Percentiles rank a stretch among this genome's conserved stretches.
These are phyloP conservation scores for slime mould (Dictyostelium discoideum) DNA, from an alignment of 78 protist species.

Conservation along the genomic window DNA sequence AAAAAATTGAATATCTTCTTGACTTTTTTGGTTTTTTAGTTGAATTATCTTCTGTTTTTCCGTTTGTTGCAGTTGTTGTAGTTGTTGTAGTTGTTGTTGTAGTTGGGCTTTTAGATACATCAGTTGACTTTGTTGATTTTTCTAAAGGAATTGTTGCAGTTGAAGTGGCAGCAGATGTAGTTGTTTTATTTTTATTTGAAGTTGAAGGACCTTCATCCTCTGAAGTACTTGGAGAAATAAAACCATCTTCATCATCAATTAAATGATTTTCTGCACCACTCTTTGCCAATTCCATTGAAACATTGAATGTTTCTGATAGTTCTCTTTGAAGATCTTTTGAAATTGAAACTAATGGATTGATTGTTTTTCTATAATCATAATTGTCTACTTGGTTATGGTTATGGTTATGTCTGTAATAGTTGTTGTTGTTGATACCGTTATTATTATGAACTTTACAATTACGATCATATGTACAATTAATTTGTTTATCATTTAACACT, in stretches of 20 bases:
- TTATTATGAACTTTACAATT: background rate
- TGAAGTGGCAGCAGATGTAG: background rate
- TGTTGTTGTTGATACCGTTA: background rate
- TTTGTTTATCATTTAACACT: background rate
- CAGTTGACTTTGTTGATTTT: too few relatives aligned
- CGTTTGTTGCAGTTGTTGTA: background rate
- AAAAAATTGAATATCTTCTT: background rate
- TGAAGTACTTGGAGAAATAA: background rate
- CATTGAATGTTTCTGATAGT: background rate
- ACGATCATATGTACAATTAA: background rate
- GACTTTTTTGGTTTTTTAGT: background rate
- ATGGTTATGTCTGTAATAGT: background rate
- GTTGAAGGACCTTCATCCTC: background rate
- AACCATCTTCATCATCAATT: background rate
- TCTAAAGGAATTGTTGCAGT: background rate
- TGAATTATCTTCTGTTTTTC: background rate
- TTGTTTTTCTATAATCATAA: conserved; percentile 1
- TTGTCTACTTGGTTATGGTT: background rate
- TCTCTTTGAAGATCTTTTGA: background rate
- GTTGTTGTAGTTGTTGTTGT: background rate
- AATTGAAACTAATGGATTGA: background rate
- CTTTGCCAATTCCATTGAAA: background rate
- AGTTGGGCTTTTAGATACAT: background rate
- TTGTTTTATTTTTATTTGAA: background rate
- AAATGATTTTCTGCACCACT: background rate